Evolutionary conservation across 192 early-diverging fungal genomes (phyloP), one percentile per base, ranked within the genome.

Genomic region (Entophlyctis luteolus): DNA sequence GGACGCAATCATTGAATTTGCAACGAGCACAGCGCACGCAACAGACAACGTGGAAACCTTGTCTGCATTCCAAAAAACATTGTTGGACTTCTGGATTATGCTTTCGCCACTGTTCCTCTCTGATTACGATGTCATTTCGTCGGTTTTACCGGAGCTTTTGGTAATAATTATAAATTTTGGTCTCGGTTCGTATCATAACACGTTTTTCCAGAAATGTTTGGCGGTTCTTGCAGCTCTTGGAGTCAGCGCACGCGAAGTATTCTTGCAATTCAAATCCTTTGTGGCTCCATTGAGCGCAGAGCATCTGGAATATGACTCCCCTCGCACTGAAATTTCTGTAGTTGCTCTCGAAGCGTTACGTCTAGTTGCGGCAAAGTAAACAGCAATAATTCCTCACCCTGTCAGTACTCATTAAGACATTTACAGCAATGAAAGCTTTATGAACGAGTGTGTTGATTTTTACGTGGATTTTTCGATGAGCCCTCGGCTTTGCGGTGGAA

Each of bases 231-330:
- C 10, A 22, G n/a, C 14, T 55, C 22, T 27, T 31, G 34, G 46
- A 6, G 42, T 25, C 18, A 6, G 31, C 12, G 12, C 60, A 27
- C 5, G 4, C 18, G 28, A 25, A 12, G 60, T 63, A n/a, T 49
- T 16, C 29, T 48, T 34, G 4, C 20, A 6, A 18, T 16, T 66
- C n/a, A 66, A 52, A 23, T 28, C 28, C 4, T 66, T 66, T 23
- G 37, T 66, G 50, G 63, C 25, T 6, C 28, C 34, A 12, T 36
- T 66, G 25, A 8, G 31, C 22, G 63, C 37, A 2, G 63, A 66
- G 36, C 63, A 66, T 33, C 22, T 66, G 22, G 63, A 66, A 55
- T 66, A 38, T 48, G 63, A 66, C 36, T 12, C 45, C 27, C 50
- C 63, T 34, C 20, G 63, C 23, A 66, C 63, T 0, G 63, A 66